Base-by-base conservation (phyloP, 129 eudicot species). In the Centaurea solstitialis region DNA sequence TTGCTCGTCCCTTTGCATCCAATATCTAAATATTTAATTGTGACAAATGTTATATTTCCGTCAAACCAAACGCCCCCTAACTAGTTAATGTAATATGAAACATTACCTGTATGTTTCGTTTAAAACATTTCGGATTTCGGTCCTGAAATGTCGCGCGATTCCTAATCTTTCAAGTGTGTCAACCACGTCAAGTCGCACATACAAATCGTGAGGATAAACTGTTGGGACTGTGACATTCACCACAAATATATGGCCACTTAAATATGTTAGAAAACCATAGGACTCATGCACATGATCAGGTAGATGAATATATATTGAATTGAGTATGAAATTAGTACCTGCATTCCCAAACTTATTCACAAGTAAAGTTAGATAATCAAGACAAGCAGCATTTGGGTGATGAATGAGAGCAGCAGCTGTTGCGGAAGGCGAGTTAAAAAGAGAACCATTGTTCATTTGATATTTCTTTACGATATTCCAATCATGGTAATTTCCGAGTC, bases 381-480 rank as follows among this genome's bases (percentile, higher is more conserved):
- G 89, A 76, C 97, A 93, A 64, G 70, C 90, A 74, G 76, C 23
- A 84, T 92, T 77, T 3, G 43, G 90, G 40, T 86, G 83, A 68
- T 78, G 79, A 71, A 81, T 81, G 71, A 81, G 76, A 83, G 87
- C 94, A 75, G 98, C 90, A 5, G 99, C 97, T 67, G 99, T 95
- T 30, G 98, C 86, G 5, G 99, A 91, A 1, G 98, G 99, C 69
- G 94, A 95, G 83, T 91, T 92, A 75, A 93, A 86, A 33, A 92
- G 41, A 0, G 99, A 95, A 18, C 99, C 99, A 40, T 93, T 95
- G 73, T 79, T 89, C 81, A 90, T 88, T 79, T 91, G 97, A 83
- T 83, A 88, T 73, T 81, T 92, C 94, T 88, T 90, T 40, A 88
- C 87, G 81, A 81, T 92, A 62, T 85, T 84, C 98, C 98, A 92